These are phyloP conservation scores for Neonectria neomacrospora DNA, from an alignment of 2,329 filamentous ascomycete species.

Conservation along the genomic window DNA sequence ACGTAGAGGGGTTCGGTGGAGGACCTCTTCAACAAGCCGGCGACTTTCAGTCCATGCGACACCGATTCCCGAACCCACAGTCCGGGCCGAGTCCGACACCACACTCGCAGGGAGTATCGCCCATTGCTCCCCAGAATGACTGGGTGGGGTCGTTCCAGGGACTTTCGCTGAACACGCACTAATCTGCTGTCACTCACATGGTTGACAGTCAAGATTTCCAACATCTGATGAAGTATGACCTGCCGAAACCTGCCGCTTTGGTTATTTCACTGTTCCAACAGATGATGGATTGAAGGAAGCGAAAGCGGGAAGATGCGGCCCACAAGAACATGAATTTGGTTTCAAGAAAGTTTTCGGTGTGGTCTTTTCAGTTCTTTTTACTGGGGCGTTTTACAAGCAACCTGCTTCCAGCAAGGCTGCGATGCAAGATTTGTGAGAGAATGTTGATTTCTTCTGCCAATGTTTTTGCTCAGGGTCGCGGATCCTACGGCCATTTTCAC, in stretches of 20 bases:
- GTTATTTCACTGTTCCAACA: constrained; percentile 4
- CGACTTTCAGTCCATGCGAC: constrained; percentile 60
- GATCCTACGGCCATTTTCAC: constrained; percentile 40
- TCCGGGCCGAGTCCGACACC: constrained; percentile 49
- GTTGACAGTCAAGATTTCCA: constrained; percentile 18
- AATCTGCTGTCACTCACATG: constrained; percentile 33
- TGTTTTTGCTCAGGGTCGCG: constrained; percentile 41
- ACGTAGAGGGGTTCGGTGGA: constrained; percentile 46
- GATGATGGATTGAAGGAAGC: constrained; percentile 24
- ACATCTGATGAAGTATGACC: constrained; percentile 8
- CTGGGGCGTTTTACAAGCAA: constrained; percentile 39
- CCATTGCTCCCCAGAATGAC: constrained; percentile 62
- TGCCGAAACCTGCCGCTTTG: background rate
- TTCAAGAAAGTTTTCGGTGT: constrained; percentile 23
- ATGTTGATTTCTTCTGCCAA: constrained; percentile 36
- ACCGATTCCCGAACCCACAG: constrained; percentile 58
- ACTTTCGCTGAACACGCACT: constrained; percentile 75
- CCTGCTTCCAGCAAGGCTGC: constrained; percentile 22
- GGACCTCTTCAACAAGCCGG: constrained; percentile 49
- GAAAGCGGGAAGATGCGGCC: constrained; percentile 19
- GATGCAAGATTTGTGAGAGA: constrained; percentile 34
- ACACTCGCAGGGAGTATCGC: constrained; percentile 53
- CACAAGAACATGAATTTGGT: constrained; percentile 27
- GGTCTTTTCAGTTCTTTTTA: constrained; percentile 32
- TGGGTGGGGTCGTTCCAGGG: constrained; percentile 76